Conservation (phyloP, 495 filamentous ascomycete species). For the Aspergillus ellipticus region DNA sequence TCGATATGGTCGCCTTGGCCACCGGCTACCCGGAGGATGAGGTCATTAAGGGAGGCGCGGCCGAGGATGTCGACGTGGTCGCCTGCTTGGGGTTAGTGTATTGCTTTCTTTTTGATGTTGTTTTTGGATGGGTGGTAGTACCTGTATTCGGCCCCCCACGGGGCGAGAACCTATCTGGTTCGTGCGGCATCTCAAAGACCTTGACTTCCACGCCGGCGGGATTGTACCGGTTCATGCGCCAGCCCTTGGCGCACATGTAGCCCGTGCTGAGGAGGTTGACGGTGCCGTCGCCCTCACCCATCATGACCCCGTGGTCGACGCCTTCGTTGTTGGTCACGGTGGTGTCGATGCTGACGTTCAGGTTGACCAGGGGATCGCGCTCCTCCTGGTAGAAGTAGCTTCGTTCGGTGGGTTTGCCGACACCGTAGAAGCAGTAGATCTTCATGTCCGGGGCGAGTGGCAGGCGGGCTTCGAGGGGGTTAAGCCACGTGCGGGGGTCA, state of each 20-base stretch:
- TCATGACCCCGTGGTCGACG: conserved; percentile 80
- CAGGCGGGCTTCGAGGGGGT: conserved; percentile 86
- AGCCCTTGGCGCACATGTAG: conserved; percentile 96
- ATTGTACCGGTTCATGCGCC: conserved; percentile 88
- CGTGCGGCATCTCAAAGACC: conserved; percentile 92
- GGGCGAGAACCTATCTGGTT: conserved; percentile 87
- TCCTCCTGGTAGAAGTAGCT: conserved; percentile 87
- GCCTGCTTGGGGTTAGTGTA: conserved; percentile 34
- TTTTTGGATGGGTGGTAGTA: conserved; percentile 18
- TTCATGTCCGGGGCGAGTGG: conserved; percentile 88
- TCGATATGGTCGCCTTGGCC: conserved; percentile 78
- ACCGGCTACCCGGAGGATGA: conserved; percentile 84
- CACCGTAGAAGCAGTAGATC: conserved; percentile 96
- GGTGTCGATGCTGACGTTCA: conserved; percentile 92
- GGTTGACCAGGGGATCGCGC: conserved; percentile 54
- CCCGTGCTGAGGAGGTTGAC: conserved; percentile 83
- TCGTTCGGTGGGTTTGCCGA: conserved; percentile 87
- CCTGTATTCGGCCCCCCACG: conserved; percentile 91
- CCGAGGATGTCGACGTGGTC: conserved; percentile 98
- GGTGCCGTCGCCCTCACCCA: conserved; percentile 94
- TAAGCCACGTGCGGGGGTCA: conserved; percentile 83
- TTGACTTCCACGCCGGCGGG: conserved; percentile 77
- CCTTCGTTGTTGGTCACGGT: conserved; percentile 60
- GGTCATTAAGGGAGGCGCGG: conserved; percentile 80
- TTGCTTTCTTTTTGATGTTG: conserved; percentile 5